A percentile compares a stretch with the other conserved stretches of the same genome.
These are phyloP conservation scores for Aspergillus phoenicis DNA, from an alignment of 2,329 filamentous ascomycete genomes.

Conservation along the genomic window DNA sequence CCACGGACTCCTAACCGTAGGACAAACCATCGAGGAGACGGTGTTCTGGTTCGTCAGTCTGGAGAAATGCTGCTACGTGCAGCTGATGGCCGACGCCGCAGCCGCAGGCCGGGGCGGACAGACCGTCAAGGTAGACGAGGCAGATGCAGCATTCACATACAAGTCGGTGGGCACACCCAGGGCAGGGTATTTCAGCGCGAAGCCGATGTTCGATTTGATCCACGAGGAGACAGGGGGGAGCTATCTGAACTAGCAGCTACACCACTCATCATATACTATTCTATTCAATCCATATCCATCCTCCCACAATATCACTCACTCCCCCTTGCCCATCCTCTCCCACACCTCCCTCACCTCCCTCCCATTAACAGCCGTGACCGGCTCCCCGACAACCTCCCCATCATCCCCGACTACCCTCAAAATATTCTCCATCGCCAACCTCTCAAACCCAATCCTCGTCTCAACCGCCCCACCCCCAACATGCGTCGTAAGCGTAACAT, in stretches of 20 bases:
- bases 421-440: constrained; percentile 49
- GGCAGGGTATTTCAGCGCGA: constrained; percentile 71
- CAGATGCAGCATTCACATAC: constrained; percentile 69
- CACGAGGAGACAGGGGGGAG: constrained; percentile 62
- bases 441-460: constrained; percentile 52
- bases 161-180: constrained; percentile 63
- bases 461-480: constrained; percentile 52
- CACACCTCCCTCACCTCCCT: not conserved
- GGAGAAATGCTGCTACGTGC: constrained; percentile 58
- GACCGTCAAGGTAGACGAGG: constrained; percentile 68
- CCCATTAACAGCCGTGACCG: constrained; percentile 5
- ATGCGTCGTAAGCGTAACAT: constrained; percentile 51
- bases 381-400: constrained; percentile 3
- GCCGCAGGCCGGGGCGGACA: constrained; percentile 60
- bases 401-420: constrained; percentile 1
- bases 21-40: constrained; percentile 53
- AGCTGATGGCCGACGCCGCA: constrained; percentile 57
- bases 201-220: constrained; percentile 71
- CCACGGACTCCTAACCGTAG: constrained; percentile 56
- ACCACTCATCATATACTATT: too few species aligned
- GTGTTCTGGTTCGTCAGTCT: constrained; percentile 58
- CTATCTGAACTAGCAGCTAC: constrained; percentile 45
- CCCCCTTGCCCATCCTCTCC: not conserved
- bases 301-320: not conserved
- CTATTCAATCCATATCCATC: not conserved